Base-by-base conservation (phyloP, 768 basidiomycete genomes). In the Lactarius trivialis region DNA sequence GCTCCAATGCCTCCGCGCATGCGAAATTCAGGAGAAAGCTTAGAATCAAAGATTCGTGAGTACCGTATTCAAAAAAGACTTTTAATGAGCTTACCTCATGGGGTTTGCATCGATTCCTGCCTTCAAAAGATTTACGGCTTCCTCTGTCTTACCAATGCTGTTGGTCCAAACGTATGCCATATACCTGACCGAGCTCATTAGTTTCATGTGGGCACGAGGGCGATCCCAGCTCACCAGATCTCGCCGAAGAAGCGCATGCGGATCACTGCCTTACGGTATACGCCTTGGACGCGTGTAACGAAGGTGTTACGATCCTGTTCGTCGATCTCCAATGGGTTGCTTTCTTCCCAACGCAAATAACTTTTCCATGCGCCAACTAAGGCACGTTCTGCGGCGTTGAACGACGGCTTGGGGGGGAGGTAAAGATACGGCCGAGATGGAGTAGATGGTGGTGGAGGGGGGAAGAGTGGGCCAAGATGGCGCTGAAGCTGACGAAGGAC, bases 171-270 rank as follows among this genome's bases (percentile, higher is more conserved):
- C 82, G 68, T 89, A 92, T 4, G 93, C 91, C 85, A 95, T 91
- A 72, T 89, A 94, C 91, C 93, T 96, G 32, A 55, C 33, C 21
- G 43, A 49, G 39, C 11, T 8, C 7, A n/a, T 63, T 36, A 65
- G 49, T 21, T 51, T 24, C 4, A 41, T 5, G 32, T 21, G 11
- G 33, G 33, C 17, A 7, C 17, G 9, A 36, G 55, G 61, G 39
- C 52, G 50, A 17, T 36, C 26, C 26, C 36, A 50, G 70, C 79
- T 53, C 66, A 93, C 97, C 96, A 98, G 60, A 98, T 86, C 74
- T 99, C 97, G 4, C 91, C 86, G 72, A 89, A 97, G 75, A 91
- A 98, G 48, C 96, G 80, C 91, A 98, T 91, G 61, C 91, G 84
- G 54, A 91, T 86, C 54, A 97, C 77, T 11, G 93, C 94, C 74